Conservation (phyloP, 495 filamentous ascomycete species). For the Aspergillus sclerotiicarbonarius region DNA sequence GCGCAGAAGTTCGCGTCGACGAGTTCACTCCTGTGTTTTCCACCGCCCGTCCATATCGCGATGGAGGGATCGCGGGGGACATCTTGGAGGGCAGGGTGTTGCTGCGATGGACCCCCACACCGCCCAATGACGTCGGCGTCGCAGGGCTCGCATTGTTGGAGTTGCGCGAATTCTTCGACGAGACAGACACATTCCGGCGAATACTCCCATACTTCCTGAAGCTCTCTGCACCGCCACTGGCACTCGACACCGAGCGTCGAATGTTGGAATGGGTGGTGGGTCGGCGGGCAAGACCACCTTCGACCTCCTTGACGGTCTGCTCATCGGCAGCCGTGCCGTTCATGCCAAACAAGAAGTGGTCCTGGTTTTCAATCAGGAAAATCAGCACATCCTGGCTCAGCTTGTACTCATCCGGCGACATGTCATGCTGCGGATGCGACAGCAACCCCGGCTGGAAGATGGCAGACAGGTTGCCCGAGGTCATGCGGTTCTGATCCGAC, state of each 20-base stretch:
- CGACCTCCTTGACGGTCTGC: constrained; percentile 79
- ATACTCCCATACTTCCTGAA: constrained; percentile 70
- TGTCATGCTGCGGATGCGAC: constrained; percentile 90
- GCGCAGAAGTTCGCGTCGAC: constrained; percentile 31
- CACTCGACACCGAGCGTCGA: constrained; percentile 76
- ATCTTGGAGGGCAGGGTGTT: constrained; percentile 95
- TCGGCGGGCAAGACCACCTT: constrained; percentile 61
- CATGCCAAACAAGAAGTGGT: constrained; percentile 91
- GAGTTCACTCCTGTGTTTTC: constrained; percentile 33
- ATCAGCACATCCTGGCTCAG: constrained; percentile 96
- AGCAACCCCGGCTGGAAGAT: constrained; percentile 98
- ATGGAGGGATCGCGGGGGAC: constrained; percentile 66
- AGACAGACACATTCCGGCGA: constrained; percentile 80
- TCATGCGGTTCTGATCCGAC: constrained; percentile 96
- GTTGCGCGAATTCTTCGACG: constrained; percentile 65
- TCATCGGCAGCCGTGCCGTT: constrained; percentile 86
- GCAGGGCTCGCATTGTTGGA: constrained; percentile 69
- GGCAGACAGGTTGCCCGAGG: constrained; percentile 87
- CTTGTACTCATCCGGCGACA: constrained; percentile 90
- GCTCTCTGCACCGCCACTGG: constrained; percentile 83
- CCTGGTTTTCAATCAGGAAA: constrained; percentile 95
- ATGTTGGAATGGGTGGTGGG: constrained; percentile 56
- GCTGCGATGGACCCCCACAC: constrained; percentile 75
- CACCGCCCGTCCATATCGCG: constrained; percentile 49
- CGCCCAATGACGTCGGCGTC: constrained; percentile 59